These are phyloP conservation scores for Triticum aestivum DNA, from an alignment of 176 grass and related monocot genomes.

Conservation along the genomic window DNA sequence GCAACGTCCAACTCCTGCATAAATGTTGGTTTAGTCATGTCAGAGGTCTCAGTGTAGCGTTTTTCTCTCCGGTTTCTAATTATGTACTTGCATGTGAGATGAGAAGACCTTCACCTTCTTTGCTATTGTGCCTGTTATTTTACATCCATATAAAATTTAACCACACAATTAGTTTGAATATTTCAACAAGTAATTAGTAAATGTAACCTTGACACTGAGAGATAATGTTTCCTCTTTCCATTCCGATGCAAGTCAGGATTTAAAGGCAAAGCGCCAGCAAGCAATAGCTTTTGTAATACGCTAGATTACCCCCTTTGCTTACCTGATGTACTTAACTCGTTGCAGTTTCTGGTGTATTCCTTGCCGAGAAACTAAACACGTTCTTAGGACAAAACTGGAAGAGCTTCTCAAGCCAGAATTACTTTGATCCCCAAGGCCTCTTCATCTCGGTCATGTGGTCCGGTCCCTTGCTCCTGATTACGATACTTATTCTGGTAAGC, in stretches of 20 bases:
- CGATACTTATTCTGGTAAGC: slow-evolving; percentile 75
- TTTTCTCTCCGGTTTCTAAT: background rate
- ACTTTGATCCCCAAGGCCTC: slow-evolving; percentile 83
- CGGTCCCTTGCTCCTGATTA: slow-evolving; percentile 69
- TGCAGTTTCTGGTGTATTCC: slow-evolving; percentile 88
- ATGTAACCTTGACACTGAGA: background rate
- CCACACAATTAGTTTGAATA: background rate
- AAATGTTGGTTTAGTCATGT: background rate
- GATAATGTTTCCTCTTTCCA: background rate
- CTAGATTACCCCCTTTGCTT: background rate
- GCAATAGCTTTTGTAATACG: background rate
- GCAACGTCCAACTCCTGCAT: background rate
- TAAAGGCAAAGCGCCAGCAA: background rate
- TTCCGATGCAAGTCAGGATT: background rate
- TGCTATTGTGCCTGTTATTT: background rate
- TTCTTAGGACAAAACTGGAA: slow-evolving; percentile 76
- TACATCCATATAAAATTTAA: background rate
- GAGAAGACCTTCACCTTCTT: background rate
- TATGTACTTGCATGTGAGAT: background rate
- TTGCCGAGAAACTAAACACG: slow-evolving; percentile 71
- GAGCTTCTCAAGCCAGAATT: slow-evolving; percentile 89
- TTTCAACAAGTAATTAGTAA: background rate
- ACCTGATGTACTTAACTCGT: background rate
- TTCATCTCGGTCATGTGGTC: slow-evolving; percentile 95
- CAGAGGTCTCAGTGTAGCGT: background rate